Evolutionary conservation across 2,329 filamentous ascomycete species (phyloP).

Genomic region (Botrytis elliptica): DNA sequence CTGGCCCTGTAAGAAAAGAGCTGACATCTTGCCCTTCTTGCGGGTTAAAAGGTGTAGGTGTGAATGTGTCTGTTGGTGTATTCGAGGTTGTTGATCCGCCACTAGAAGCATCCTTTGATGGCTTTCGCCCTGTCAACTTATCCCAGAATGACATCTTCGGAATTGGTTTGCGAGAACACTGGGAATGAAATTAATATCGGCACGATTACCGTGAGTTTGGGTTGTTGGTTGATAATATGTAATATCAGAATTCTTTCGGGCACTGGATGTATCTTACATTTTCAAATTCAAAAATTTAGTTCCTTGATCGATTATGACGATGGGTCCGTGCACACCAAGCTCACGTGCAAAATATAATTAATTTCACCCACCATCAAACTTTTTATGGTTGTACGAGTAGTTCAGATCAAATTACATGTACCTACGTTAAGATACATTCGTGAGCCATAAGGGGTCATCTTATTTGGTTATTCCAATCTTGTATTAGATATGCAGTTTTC

Average conservation of each 20-base stretch:
- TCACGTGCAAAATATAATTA: constrained; percentile 9
- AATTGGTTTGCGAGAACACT: neutral
- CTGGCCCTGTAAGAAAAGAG: constrained; percentile 75
- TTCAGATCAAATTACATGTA: neutral
- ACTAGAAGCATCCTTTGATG: constrained; percentile 34
- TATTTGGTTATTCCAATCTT: neutral
- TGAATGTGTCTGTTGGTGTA: constrained; percentile 44
- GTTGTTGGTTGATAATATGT: constrained; percentile 1
- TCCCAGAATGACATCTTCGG: constrained; percentile 43
- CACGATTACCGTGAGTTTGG: neutral
- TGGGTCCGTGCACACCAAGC: constrained; percentile 10
- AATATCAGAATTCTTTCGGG: constrained; percentile 7
- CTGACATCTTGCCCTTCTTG: constrained; percentile 75
- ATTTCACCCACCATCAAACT: constrained; percentile 14
- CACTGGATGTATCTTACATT: constrained; percentile 6
- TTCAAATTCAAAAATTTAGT: constrained; percentile 20
- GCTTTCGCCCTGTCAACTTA: constrained; percentile 41
- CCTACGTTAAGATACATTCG: neutral
- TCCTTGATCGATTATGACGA: constrained; percentile 6
- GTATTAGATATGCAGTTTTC: neutral
- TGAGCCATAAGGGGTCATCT: neutral
- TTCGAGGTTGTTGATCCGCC: constrained; percentile 27
- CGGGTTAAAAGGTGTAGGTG: constrained; percentile 65
- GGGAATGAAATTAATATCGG: neutral
- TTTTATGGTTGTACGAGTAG: neutral